Conservation (phyloP, 2,329 filamentous ascomycete genomes). For the Elsinoe arachidis region DNA sequence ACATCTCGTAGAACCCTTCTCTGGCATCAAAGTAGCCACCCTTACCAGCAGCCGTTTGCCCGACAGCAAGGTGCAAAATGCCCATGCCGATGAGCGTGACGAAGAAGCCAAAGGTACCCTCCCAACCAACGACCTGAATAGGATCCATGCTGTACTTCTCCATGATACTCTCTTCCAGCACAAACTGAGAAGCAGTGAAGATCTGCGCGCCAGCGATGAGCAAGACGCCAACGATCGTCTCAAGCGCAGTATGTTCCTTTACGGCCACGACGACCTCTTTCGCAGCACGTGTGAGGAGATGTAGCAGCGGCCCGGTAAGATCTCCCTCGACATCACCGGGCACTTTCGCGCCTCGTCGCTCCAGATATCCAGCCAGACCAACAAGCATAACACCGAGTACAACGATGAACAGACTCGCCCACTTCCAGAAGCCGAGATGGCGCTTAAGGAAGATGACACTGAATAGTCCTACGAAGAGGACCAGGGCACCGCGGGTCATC, state of each 20-base stretch:
- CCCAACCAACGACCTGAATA: constrained; percentile 89
- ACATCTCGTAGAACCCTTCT: constrained; percentile 77
- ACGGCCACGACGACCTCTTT: constrained; percentile 35
- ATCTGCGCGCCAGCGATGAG: constrained; percentile 92
- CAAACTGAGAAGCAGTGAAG: constrained; percentile 94
- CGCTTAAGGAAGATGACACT: constrained; percentile 83
- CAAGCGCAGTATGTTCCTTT: constrained; percentile 48
- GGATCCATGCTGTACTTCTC: constrained; percentile 72
- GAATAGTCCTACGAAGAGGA: constrained; percentile 92
- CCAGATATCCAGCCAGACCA: constrained; percentile 78
- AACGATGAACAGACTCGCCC: constrained; percentile 78
- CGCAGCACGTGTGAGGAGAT: background rate
- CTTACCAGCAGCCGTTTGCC: constrained; percentile 61
- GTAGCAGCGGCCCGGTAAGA: constrained; percentile 25
- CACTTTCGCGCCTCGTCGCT: constrained; percentile 48
- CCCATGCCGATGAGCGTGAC: constrained; percentile 74
- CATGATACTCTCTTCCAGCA: constrained; percentile 89
- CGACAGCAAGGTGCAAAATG: constrained; percentile 67
- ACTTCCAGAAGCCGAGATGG: constrained; percentile 78
- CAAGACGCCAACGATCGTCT: constrained; percentile 72
- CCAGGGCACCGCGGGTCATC: constrained; percentile 92
- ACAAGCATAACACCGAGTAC: constrained; percentile 83
- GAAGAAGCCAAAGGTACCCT: constrained; percentile 81
- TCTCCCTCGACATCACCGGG: constrained; percentile 21
- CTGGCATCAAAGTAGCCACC: constrained; percentile 84